Evolutionary conservation across 768 basidiomycete genomes (phyloP).

Genomic region (Kwoniella mangroviensis): DNA sequence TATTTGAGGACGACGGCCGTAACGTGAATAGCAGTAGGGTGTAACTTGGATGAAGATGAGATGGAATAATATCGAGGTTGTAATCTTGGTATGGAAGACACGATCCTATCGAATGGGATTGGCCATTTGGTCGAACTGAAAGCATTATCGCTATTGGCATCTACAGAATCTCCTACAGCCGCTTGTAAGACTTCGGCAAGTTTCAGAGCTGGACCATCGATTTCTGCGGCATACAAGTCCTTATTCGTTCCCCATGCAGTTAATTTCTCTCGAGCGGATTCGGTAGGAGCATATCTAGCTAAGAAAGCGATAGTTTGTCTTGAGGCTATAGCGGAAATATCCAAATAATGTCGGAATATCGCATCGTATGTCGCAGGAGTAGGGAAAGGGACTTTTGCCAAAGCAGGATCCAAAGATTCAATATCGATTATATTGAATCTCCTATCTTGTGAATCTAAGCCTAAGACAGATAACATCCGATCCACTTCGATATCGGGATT

Average conservation of each 20-base stretch:
- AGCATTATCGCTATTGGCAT: constrained; percentile 56
- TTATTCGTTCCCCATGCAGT: constrained; percentile 81
- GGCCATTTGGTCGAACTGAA: constrained; percentile 78
- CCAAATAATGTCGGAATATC: constrained; percentile 94
- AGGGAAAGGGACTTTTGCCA: constrained; percentile 98
- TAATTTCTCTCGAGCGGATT: constrained; percentile 74
- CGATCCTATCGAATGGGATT: constrained; percentile 95
- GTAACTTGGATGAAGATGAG: constrained; percentile 91
- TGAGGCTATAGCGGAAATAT: constrained; percentile 91
- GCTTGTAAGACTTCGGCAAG: constrained; percentile 91
- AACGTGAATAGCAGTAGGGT: constrained; percentile 87
- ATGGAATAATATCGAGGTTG: constrained; percentile 99
- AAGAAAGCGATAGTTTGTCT: constrained; percentile 88
- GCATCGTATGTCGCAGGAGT: constrained; percentile 92
- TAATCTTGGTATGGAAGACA: constrained; percentile 88
- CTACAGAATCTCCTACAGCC: constrained; percentile 78
- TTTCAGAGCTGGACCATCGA: constrained; percentile 78
- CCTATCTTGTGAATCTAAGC: constrained; percentile 69
- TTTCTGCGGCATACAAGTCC: constrained; percentile 77
- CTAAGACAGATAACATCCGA: constrained; percentile 82
- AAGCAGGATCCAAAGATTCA: constrained; percentile 94
- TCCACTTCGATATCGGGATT: constrained; percentile 92
- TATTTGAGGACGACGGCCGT: constrained; percentile 96
- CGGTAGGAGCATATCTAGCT: constrained; percentile 83
- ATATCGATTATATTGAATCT: constrained; percentile 84